phyloP scores from a whole-genome alignment of 345 rosid genomes.

The Syzygium aromaticum region DNA sequence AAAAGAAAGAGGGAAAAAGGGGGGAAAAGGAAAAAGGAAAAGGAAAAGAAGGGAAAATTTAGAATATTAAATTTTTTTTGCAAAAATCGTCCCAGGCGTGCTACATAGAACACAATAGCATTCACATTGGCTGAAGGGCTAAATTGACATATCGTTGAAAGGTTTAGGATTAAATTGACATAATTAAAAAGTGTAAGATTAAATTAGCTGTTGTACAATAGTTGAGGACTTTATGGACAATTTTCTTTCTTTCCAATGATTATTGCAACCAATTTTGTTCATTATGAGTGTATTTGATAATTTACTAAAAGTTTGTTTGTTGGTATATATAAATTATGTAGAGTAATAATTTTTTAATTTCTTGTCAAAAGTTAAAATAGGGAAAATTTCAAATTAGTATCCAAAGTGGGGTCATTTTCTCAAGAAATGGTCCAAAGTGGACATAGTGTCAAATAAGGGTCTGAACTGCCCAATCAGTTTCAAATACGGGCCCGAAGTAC shows the following conservation, averaged over 20 bases:
- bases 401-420: too few relatives aligned
- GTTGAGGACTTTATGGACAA: not conserved
- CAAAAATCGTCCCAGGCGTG: accelerated
- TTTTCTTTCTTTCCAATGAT: not conserved
- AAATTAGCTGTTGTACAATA: not conserved
- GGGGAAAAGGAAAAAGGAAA: accelerated
- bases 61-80: not conserved
- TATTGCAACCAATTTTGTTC: not conserved
- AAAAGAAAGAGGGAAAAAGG: too few relatives aligned
- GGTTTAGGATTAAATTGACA: too few relatives aligned
- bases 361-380: too few relatives aligned
- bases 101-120: not conserved
- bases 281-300: not conserved
- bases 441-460: too few relatives aligned
- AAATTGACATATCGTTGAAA: not conserved
- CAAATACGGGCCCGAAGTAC: too few relatives aligned
- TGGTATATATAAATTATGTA: not conserved
- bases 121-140: too few relatives aligned
- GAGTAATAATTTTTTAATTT: not conserved
- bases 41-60: too few relatives aligned
- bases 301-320: not conserved
- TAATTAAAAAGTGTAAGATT: not conserved
- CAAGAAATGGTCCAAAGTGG: too few relatives aligned
- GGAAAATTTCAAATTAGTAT: too few relatives aligned
- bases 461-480: too few relatives aligned